Base-by-base conservation (phyloP, 78 protist genomes). In the Planoprotostelium fungivorum region DNA sequence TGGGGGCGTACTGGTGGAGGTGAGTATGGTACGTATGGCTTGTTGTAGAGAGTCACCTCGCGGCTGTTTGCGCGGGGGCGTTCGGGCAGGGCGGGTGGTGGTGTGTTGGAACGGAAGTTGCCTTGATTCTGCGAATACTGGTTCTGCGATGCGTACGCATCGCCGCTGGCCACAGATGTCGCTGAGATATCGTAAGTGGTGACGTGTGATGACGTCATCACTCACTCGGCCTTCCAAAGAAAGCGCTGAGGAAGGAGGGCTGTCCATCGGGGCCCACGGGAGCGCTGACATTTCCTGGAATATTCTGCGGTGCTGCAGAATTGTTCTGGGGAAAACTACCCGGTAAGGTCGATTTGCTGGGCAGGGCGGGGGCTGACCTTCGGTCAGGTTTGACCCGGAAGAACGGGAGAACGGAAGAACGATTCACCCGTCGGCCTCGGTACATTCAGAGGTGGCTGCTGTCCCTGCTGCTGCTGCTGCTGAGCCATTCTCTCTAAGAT, bases 391-490 rank as follows among this genome's bases (percentile, higher is more conserved):
- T n/a, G n/a, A n/a, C n/a, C n/a, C n/a, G n/a, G n/a, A n/a, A n/a
- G n/a, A n/a, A n/a, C n/a, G n/a, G n/a, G n/a, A n/a, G n/a, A n/a
- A n/a, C n/a, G n/a, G n/a, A n/a, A n/a, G n/a, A n/a, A n/a, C n/a
- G n/a, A n/a, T n/a, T n/a, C n/a, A n/a, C n/a, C n/a, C n/a, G n/a
- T n/a, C n/a, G n/a, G n/a, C n/a, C n/a, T n/a, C n/a, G n/a, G n/a
- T n/a, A n/a, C 86, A 31, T 84, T 29, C 88, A n/a, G 35, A 16
- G 35, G 34, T 23, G 38, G 84, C n/a, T 29, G 34, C 37, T 90
- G 89, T 25, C 34, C 38, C 38, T 89, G 90, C 37, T 89, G 93
- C 35, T 1, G 38, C 91, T 1, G 37, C 38, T 83, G 92, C 84
- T 86, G 0, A 87, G 36, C 36, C 29, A 38, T 34, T 87, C 91